Percentiles rank a stretch among this genome's conserved stretches.
phyloP scores from a whole-genome alignment of 257 asterid species.

The Nicotiana tomentosiformis region DNA sequence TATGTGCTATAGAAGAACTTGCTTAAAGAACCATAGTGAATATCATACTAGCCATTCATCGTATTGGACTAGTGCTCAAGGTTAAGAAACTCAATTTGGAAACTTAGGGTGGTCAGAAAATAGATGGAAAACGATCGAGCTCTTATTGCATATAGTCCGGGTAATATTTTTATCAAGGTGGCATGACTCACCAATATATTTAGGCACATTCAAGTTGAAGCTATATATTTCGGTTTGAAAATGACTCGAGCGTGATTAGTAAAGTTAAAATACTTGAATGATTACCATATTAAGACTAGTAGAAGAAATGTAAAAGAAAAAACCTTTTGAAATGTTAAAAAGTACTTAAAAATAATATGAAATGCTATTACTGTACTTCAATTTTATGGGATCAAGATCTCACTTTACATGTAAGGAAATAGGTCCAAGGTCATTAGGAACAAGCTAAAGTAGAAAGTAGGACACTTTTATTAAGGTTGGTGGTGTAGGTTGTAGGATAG shows the following conservation, averaged over 20 bases:
- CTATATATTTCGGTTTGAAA: no score
- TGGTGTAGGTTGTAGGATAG: neutral
- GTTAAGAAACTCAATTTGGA: neutral
- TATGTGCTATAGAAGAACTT: neutral
- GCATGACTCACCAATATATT: neutral
- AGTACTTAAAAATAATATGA: neutral
- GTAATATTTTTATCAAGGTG: neutral
- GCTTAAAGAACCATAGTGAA: neutral
- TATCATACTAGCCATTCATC: neutral
- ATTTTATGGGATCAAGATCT: neutral
- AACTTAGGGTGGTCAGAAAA: neutral
- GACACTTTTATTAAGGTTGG: neutral
- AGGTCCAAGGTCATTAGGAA: neutral
- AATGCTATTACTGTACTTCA: neutral
- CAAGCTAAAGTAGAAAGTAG: neutral
- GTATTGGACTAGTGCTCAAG: neutral
- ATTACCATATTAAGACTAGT: neutral
- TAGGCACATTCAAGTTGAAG: no score
- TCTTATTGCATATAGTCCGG: neutral
- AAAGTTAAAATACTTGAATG: no score
- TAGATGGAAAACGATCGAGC: neutral
- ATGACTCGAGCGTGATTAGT: no score
- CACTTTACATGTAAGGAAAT: neutral
- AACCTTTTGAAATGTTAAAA: neutral
- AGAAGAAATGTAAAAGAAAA: neutral